Evolutionary conservation across 2,329 filamentous ascomycete genomes (phyloP).

Genomic region (Penicillium sp.): DNA sequence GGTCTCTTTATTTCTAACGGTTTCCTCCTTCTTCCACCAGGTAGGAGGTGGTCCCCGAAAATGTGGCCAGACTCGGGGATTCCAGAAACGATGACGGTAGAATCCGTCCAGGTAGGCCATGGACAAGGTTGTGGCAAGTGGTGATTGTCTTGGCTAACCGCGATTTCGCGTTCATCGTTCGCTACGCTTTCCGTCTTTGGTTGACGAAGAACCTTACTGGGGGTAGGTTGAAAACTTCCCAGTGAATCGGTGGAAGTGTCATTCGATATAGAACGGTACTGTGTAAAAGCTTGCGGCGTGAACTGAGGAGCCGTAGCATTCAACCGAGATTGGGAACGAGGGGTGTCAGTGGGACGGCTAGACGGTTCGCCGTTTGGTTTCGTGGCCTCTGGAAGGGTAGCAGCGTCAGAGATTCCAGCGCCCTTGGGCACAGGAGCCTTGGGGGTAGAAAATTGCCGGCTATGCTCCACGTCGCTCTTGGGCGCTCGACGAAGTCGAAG

Average conservation of each 20-base stretch:
- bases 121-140: background rate
- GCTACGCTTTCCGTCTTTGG: background rate
- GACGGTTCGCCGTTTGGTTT: background rate
- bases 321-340: constrained; percentile 6
- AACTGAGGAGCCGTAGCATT: constrained; percentile 12
- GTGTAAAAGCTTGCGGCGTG: constrained; percentile 3
- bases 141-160: background rate
- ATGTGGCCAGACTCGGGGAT: background rate
- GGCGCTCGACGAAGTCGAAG: constrained; percentile 8
- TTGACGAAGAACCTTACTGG: background rate
- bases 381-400: background rate
- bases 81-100: background rate
- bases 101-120: background rate
- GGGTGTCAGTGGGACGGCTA: background rate
- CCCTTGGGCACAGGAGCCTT: background rate
- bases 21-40: background rate
- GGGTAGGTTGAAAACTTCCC: background rate
- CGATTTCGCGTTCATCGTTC: background rate
- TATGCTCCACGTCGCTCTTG: background rate
- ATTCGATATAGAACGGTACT: constrained; percentile 2
- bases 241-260: constrained; percentile 8
- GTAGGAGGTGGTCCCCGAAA: constrained; percentile 7
- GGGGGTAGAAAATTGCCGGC: background rate
- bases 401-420: background rate
- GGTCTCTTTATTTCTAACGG: background rate